Evolutionary conservation across 2,329 filamentous ascomycete species (phyloP).

Genomic region (Colletotrichum navitas): DNA sequence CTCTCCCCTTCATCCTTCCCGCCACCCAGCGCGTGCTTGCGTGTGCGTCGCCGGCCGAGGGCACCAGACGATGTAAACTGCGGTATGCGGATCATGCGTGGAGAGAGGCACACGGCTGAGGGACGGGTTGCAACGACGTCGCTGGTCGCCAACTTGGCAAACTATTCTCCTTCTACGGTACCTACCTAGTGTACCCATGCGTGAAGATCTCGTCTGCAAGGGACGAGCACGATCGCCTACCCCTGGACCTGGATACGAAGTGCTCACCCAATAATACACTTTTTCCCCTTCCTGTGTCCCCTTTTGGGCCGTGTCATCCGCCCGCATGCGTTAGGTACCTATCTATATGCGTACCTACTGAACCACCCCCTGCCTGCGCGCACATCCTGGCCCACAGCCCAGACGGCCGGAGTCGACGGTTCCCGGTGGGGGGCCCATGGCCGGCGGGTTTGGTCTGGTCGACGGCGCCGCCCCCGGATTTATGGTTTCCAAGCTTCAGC

Average conservation of each 20-base stretch:
- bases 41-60: background rate
- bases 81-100: background rate
- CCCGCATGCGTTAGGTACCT: background rate
- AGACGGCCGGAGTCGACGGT: conserved; percentile 12
- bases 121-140: background rate
- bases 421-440: background rate
- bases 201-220: conserved; percentile 10
- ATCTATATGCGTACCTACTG: background rate
- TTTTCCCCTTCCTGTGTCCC: background rate
- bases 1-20: background rate
- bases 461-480: background rate
- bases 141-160: background rate
- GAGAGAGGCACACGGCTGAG: background rate
- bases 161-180: background rate
- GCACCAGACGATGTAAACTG: too few relatives aligned
- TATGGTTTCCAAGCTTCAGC: background rate
- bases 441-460: background rate
- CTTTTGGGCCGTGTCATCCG: too few relatives aligned
- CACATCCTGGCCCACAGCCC: background rate
- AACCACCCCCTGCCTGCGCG: background rate
- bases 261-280: background rate
- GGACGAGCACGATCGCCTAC: background rate
- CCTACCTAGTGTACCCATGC: background rate
- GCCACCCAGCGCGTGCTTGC: background rate
- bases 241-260: background rate